These are phyloP conservation scores for Aspergillus fructus DNA, from an alignment of 2,329 filamentous ascomycete species.

Conservation along the genomic window DNA sequence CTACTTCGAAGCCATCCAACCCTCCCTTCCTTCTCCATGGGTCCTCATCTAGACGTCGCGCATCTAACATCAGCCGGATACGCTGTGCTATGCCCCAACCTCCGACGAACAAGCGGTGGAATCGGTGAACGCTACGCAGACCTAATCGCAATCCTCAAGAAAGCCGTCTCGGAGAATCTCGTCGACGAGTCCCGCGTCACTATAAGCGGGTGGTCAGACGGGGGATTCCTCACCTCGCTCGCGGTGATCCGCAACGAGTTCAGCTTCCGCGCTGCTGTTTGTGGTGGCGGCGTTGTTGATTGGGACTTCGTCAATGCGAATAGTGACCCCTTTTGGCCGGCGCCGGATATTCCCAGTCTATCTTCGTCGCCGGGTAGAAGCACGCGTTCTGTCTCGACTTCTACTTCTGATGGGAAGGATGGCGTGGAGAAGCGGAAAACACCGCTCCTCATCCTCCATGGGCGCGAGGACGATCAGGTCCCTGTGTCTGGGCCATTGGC, in stretches of 20 bases:
- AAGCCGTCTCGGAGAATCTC: neutral
- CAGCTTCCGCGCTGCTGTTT: constrained; percentile 1
- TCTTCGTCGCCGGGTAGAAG: neutral
- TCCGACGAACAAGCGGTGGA: neutral
- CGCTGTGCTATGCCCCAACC: neutral
- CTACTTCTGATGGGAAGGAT: neutral
- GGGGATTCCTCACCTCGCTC: neutral
- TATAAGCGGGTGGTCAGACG: constrained; percentile 4
- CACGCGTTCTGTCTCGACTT: neutral
- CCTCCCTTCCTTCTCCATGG: neutral
- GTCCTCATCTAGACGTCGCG: neutral
- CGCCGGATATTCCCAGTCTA: neutral
- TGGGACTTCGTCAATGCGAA: neutral
- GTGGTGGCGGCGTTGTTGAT: constrained; percentile 2
- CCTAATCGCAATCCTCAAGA: neutral
- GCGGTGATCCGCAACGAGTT: constrained; percentile 7
- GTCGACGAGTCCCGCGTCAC: constrained; percentile 5
- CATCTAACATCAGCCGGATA: constrained; percentile 2
- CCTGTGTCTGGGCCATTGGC: constrained; percentile 4
- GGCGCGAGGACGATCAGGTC: neutral
- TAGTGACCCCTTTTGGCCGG: neutral
- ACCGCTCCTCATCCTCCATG: constrained; percentile 1
- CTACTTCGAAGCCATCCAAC: neutral
- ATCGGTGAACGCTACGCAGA: neutral
- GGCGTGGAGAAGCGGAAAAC: neutral